Conservation (phyloP, 805 yeast species). For the Candida yuanshanica region DNA sequence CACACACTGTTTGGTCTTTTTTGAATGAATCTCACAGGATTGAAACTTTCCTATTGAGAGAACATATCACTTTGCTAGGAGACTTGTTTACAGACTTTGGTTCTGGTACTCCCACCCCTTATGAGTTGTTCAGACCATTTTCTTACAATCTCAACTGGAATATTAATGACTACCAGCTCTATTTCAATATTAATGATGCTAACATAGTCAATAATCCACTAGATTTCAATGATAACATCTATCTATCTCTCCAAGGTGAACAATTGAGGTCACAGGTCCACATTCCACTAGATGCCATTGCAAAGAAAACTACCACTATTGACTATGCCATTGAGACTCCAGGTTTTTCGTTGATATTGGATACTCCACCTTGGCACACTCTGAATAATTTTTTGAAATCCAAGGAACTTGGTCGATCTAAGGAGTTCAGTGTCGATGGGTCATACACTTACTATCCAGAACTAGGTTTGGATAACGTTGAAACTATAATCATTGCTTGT, state of each 20-base stretch:
- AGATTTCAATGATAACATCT: constrained; percentile 76
- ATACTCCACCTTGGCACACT: constrained; percentile 93
- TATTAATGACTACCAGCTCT: constrained; percentile 51
- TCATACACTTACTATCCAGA: constrained; percentile 55
- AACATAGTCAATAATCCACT: constrained; percentile 87
- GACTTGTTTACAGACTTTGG: constrained; percentile 76
- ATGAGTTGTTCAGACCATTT: constrained; percentile 73
- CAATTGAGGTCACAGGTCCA: constrained; percentile 38
- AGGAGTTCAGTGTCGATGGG: constrained; percentile 57
- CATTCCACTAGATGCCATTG: constrained; percentile 56
- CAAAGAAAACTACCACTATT: constrained; percentile 45
- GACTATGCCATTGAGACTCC: constrained; percentile 50
- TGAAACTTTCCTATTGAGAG: constrained; percentile 66
- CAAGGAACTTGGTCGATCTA: constrained; percentile 61
- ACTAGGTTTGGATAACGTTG: constrained; percentile 61
- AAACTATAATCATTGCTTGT: constrained; percentile 61
- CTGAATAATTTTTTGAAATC: constrained; percentile 60
- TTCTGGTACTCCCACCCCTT: constrained; percentile 63
- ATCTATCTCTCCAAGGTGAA: constrained; percentile 66
- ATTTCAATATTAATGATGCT: constrained; percentile 75
- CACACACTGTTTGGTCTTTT: constrained; percentile 63
- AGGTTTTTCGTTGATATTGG: constrained; percentile 53
- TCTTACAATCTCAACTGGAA: constrained; percentile 57
- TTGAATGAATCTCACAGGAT: constrained; percentile 45
- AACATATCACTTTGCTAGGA: constrained; percentile 67